Evolutionary conservation across 345 rosid species (phyloP), one percentile per base, ranked within the genome.

Genomic region (Pugionium dolabratum): DNA sequence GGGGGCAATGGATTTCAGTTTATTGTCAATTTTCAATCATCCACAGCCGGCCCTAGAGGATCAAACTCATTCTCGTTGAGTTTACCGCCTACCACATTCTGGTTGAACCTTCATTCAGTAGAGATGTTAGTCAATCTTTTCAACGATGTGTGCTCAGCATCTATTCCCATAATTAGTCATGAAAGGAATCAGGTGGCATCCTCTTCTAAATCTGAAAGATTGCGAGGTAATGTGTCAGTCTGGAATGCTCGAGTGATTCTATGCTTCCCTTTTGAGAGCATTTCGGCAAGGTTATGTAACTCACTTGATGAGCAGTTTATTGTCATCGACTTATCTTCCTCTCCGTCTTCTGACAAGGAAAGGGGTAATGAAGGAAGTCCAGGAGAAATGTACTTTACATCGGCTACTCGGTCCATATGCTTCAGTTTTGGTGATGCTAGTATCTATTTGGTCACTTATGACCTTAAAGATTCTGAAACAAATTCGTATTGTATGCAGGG

Each of bases 31-130:
- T 70, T 75, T 57, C 67, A 77, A 66, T 75, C 75, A 54, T 74
- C 83, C 48, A 81, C 71, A 59, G 82, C 71, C 45, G 76, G 73
- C 53, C 69, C 70, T 56, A 56, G 63, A 7, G 77, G 81, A 54
- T 54, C 79, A 57, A 76, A 68, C 54, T 83, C 75, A 43, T 86
- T 88, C 71, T 85, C 89, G 26, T 63, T 90, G 80, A 75, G 75
- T 60, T 68, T 90, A 55, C 97, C 99, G 7, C 81, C 81, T 39
- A 78, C 86, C 35, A 59, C 75, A 59, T 65, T 85, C 45, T 94
- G 99, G 99, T 75, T 85, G 77, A 76, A 86, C 80, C 81, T 83
- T 67, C 57, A 69, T 54, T 81, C 83, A 62, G 77, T 85, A 50
- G 70, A 77, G 43, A 69, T 59, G 79, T 53, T 94, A 59, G 64